phyloP scores from a whole-genome alignment of 495 filamentous ascomycete genomes.

The Penicillium manginii region DNA sequence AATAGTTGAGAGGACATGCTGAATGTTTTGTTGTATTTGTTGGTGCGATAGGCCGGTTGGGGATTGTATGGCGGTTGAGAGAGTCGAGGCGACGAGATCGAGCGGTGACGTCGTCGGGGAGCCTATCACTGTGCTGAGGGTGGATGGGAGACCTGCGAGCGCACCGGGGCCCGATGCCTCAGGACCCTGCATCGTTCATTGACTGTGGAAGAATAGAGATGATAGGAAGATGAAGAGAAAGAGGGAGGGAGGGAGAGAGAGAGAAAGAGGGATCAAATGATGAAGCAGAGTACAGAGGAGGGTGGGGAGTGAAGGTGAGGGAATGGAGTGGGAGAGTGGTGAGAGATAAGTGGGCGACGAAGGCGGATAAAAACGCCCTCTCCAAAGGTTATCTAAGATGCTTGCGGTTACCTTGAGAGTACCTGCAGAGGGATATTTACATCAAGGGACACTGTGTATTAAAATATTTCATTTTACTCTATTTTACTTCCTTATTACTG shows the following conservation, averaged over 20 bases:
- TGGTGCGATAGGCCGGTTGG: slow-evolving; percentile 26
- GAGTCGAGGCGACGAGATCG: slow-evolving; percentile 22
- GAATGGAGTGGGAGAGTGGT: slow-evolving; percentile 12
- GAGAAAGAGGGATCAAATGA: slow-evolving; percentile 3
- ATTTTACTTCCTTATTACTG: too few relatives aligned
- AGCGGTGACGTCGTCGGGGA: slow-evolving; percentile 40
- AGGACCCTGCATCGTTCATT: slow-evolving; percentile 52
- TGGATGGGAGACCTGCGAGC: slow-evolving; percentile 44
- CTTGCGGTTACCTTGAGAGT: slow-evolving; percentile 39
- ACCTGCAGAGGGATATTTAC: background rate
- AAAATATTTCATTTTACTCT: too few relatives aligned
- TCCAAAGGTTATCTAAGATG: slow-evolving; percentile 33
- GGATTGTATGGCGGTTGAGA: slow-evolving; percentile 14
- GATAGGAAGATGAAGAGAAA: background rate
- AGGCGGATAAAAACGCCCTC: slow-evolving; percentile 16
- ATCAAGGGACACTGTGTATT: too few relatives aligned
- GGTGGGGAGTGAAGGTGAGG: slow-evolving; percentile 5
- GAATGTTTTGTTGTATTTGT: slow-evolving; percentile 34
- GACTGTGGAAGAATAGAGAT: slow-evolving; percentile 21
- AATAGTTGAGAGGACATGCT: slow-evolving; percentile 36
- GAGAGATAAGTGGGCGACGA: slow-evolving; percentile 19
- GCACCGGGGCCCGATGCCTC: slow-evolving; percentile 48
- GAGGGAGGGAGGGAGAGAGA: slow-evolving; percentile 4
- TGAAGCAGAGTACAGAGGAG: background rate
- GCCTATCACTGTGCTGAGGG: slow-evolving; percentile 38